phyloP scores from a whole-genome alignment of 2,329 filamentous ascomycete species.

The Didymella exigua region DNA sequence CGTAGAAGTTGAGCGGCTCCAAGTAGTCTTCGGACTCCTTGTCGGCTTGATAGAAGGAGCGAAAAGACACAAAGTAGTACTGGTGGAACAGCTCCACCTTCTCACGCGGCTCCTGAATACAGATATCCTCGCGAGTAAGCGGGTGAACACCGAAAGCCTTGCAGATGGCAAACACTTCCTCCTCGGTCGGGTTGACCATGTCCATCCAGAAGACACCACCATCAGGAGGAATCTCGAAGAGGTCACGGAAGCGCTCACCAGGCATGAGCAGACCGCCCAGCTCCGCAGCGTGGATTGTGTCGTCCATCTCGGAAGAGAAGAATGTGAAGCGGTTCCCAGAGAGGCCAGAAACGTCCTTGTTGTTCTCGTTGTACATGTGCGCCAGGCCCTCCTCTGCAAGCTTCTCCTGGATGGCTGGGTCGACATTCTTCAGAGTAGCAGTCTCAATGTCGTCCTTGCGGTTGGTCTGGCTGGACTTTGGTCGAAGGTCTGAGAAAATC shows the following conservation, averaged over 20 bases:
- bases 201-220: conserved; percentile 99
- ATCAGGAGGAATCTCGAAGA: conserved; percentile 74
- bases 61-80: conserved; percentile 98
- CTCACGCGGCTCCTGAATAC: conserved; percentile 91
- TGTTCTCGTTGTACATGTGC: conserved; percentile 43
- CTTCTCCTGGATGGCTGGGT: conserved; percentile 53
- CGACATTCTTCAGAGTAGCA: conserved; percentile 35
- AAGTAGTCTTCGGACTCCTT: conserved; percentile 81
- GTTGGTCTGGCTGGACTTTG: conserved; percentile 44
- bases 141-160: conserved; percentile 96
- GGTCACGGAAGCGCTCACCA: conserved; percentile 84
- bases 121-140: conserved; percentile 94
- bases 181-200: conserved; percentile 85
- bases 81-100: conserved; percentile 98
- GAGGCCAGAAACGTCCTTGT: conserved; percentile 50
- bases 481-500: conserved; percentile 67
- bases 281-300: conserved; percentile 88
- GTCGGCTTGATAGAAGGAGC: conserved; percentile 86
- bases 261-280: conserved; percentile 87
- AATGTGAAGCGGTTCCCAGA: conserved; percentile 85
- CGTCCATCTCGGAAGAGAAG: conserved; percentile 93
- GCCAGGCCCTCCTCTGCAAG: conserved; percentile 45
- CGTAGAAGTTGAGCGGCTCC: conserved; percentile 95
- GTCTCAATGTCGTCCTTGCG: conserved; percentile 46
- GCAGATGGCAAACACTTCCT: conserved; percentile 85